These are phyloP conservation scores for Mitragyna speciosa DNA, from an alignment of 257 asterid genomes.

Conservation along the genomic window DNA sequence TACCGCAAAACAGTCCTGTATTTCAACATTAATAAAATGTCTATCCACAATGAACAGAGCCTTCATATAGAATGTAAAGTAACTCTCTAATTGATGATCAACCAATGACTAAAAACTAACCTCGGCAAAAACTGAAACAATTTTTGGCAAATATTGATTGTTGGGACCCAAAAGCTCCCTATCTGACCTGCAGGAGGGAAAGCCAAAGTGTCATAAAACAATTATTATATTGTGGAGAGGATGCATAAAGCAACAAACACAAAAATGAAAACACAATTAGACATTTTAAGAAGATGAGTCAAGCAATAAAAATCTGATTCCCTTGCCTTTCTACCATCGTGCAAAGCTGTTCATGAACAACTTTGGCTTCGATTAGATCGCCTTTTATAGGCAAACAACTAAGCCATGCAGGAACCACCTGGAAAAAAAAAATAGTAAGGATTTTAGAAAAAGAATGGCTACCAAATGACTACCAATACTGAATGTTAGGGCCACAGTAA, in stretches of 20 bases:
- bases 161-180: constrained; percentile 78
- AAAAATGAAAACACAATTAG: neutral
- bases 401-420: constrained; percentile 98
- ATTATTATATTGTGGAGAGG: neutral
- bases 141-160: constrained; percentile 87
- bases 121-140: constrained; percentile 95
- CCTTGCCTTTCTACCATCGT: constrained; percentile 87
- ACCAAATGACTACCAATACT: no score
- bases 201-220: neutral
- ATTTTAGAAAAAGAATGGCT: neutral
- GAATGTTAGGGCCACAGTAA: neutral
- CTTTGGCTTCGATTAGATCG: constrained; percentile 89
- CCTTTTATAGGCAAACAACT: constrained; percentile 88
- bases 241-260: neutral
- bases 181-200: constrained; percentile 65
- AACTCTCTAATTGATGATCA: no score
- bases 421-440: constrained; percentile 12
- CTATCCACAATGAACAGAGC: neutral
- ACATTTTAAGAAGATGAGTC: neutral
- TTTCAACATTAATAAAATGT: neutral
- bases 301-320: neutral
- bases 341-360: constrained; percentile 92
- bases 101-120: constrained; percentile 35
- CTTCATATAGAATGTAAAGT: neutral
- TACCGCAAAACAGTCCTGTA: neutral